Percentiles rank a stretch among this genome's conserved stretches.
These are phyloP conservation scores for Rostrohypoxylon terebratum DNA, from an alignment of 495 filamentous ascomycete species.

Conservation along the genomic window DNA sequence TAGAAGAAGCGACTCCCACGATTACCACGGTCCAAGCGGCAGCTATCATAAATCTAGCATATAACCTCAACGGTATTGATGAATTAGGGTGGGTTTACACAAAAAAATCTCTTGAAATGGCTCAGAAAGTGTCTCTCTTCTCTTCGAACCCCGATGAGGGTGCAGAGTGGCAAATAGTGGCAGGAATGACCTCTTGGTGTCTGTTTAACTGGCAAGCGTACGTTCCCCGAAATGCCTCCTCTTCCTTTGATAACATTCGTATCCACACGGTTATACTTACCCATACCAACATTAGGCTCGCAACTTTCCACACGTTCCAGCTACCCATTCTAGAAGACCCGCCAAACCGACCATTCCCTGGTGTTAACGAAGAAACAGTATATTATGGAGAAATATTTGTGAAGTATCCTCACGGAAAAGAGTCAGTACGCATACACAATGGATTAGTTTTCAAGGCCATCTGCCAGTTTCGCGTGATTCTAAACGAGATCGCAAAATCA, in stretches of 20 bases:
- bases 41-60: constrained; percentile 46
- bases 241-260: background rate
- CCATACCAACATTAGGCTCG: background rate
- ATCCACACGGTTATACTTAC: background rate
- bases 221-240: background rate
- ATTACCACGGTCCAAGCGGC: constrained; percentile 53
- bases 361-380: constrained; percentile 35
- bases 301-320: constrained; percentile 47
- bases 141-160: constrained; percentile 40
- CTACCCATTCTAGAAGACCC: constrained; percentile 46
- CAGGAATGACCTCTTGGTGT: constrained; percentile 52
- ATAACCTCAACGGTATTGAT: constrained; percentile 52
- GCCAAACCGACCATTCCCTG: constrained; percentile 48
- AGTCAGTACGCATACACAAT: constrained; percentile 39
- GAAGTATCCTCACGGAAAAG: constrained; percentile 47
- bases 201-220: constrained; percentile 56
- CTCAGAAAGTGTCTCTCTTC: constrained; percentile 42
- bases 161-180: constrained; percentile 40
- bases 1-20: constrained; percentile 43
- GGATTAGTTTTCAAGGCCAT: constrained; percentile 45
- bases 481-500: constrained; percentile 44
- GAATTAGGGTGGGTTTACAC: constrained; percentile 52
- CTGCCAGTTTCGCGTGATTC: constrained; percentile 50
- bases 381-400: constrained; percentile 55
- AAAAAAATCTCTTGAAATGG: constrained; percentile 50